These are phyloP conservation scores for Sporothrix phasma DNA, from an alignment of 2,329 filamentous ascomycete genomes.

Conservation along the genomic window DNA sequence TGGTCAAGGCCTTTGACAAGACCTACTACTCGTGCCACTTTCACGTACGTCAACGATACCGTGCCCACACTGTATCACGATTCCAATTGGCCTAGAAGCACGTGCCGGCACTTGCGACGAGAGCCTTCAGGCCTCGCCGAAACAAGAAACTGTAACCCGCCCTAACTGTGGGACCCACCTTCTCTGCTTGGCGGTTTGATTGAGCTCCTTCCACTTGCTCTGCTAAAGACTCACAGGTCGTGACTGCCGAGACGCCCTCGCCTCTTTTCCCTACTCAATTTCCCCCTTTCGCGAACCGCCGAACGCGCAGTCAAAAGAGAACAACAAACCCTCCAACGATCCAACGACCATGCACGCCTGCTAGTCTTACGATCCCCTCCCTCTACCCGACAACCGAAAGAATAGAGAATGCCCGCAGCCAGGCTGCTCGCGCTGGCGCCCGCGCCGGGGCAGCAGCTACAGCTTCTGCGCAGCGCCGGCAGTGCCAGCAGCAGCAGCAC, in stretches of 20 bases:
- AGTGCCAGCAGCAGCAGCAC: conserved; percentile 2
- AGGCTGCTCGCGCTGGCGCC: conserved; percentile 14
- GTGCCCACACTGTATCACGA: background rate
- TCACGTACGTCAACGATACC: background rate
- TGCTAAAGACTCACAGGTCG: background rate
- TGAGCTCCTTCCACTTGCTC: background rate
- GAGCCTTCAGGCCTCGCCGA: conserved; percentile 4
- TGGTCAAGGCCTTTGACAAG: too few species aligned
- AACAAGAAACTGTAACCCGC: conserved; percentile 6
- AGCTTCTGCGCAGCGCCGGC: conserved; percentile 14
- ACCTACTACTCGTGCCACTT: too few species aligned
- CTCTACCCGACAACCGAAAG: background rate
- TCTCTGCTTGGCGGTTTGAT: background rate
- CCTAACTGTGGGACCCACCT: background rate
- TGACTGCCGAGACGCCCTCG: background rate
- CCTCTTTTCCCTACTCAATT: conserved; percentile 2
- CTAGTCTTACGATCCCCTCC: background rate
- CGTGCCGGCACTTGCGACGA: conserved; percentile 11
- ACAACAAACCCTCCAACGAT: background rate
- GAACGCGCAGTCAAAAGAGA: background rate
- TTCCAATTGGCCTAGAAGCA: background rate
- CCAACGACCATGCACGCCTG: background rate
- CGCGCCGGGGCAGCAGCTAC: conserved; percentile 10
- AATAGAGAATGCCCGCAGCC: conserved; percentile 11
- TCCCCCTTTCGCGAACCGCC: background rate